These are phyloP conservation scores for Micractinium sp. DNA, from an alignment of 139 green algal species.

Conservation along the genomic window DNA sequence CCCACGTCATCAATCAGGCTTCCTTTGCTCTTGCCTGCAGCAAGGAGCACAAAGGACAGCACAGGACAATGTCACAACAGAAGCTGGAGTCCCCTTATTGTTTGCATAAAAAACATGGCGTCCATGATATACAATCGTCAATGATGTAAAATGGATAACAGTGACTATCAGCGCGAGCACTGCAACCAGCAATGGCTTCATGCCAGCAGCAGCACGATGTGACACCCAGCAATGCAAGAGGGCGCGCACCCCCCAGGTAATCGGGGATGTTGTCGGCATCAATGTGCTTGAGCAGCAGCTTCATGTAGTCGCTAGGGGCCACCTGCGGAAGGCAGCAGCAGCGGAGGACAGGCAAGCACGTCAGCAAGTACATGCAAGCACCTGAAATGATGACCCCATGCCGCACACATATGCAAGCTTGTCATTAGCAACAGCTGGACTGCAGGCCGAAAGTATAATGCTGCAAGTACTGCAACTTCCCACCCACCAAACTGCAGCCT, in stretches of 20 bases:
- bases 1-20: conserved; percentile 86
- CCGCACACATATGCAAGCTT: neutral
- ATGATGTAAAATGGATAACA: too few relatives aligned
- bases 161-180: too few relatives aligned
- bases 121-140: too few relatives aligned
- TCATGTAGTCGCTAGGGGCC: conserved; percentile 73
- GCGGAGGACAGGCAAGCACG: neutral
- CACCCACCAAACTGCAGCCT: neutral
- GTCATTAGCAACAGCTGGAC: too few relatives aligned
- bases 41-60: neutral
- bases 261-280: conserved; percentile 79
- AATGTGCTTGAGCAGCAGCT: conserved; percentile 76
- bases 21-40: conserved; percentile 51
- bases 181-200: too few relatives aligned
- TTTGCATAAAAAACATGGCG: too few relatives aligned
- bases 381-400: neutral
- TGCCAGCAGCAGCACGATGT: too few relatives aligned
- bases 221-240: neutral
- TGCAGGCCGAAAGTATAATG: neutral
- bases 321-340: conserved; percentile 56
- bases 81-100: too few relatives aligned
- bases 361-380: too few relatives aligned
- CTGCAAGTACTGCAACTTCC: neutral
- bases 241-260: conserved; percentile 72
- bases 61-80: too few relatives aligned